Conservation (phyloP, 225 moss, liverwort and hornwort species). For the Sphagnum contortum region DNA sequence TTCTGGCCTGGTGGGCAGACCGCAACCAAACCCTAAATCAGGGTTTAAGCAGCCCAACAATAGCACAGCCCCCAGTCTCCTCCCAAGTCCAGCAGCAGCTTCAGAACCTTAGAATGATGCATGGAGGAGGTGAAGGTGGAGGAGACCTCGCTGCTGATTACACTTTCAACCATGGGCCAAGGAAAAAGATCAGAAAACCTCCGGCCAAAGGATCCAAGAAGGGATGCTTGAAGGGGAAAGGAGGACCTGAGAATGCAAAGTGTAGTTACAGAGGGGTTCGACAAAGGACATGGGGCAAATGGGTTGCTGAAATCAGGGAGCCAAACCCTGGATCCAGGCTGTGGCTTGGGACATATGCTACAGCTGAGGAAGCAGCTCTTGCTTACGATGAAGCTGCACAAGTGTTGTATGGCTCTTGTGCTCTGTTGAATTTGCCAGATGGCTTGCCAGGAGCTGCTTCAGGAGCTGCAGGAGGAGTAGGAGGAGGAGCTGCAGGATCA, state of each 20-base stretch:
- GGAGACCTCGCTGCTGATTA: slow-evolving; percentile 6
- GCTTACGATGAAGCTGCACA: slow-evolving; percentile 66
- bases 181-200: slow-evolving; percentile 41
- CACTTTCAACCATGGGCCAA: slow-evolving; percentile 16
- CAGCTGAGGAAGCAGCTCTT: slow-evolving; percentile 60
- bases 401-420: slow-evolving; percentile 45
- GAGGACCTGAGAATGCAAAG: slow-evolving; percentile 61
- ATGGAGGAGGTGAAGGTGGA: background rate
- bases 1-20: slow-evolving; percentile 43
- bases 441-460: background rate
- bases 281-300: slow-evolving; percentile 64
- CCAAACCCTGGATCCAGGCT: slow-evolving; percentile 55
- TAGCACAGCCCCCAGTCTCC: too few species aligned
- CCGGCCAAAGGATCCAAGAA: slow-evolving; percentile 71
- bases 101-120: slow-evolving; percentile 1
- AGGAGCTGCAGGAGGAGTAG: too few species aligned
- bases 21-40: slow-evolving; percentile 12
- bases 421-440: slow-evolving; percentile 52
- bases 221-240: slow-evolving; percentile 72
- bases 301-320: slow-evolving; percentile 67
- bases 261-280: slow-evolving; percentile 55
- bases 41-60: too few species aligned
- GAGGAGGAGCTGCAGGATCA: too few species aligned
- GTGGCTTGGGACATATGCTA: slow-evolving; percentile 67
- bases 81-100: background rate